A percentile compares a stretch with the other conserved stretches of the same genome.
These are phyloP conservation scores for Albugo laibachii DNA, from an alignment of 352 stramenopile species.

Conservation along the genomic window DNA sequence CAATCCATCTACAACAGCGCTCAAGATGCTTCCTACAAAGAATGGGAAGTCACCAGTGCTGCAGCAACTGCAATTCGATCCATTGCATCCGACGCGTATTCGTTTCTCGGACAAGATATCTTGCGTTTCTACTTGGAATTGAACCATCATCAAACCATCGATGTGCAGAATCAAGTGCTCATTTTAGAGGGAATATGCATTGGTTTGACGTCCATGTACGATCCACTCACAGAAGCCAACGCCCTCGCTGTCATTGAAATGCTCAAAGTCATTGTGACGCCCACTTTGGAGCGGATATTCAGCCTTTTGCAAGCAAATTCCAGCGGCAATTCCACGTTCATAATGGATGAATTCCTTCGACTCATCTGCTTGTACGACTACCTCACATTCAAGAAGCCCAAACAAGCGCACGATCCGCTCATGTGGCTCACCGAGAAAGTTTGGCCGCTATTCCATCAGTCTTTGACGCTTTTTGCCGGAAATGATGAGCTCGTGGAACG, in stretches of 20 bases:
- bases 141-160: constrained; percentile 38
- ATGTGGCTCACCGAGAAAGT: constrained; percentile 55
- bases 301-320: constrained; percentile 18
- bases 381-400: constrained; percentile 17
- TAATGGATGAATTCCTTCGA: constrained; percentile 45
- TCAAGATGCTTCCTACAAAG: constrained; percentile 19
- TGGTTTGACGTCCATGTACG: constrained; percentile 5
- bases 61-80: constrained; percentile 47
- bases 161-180: constrained; percentile 66
- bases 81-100: constrained; percentile 63
- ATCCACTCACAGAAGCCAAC: constrained; percentile 23
- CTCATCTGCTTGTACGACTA: constrained; percentile 77
- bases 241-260: constrained; percentile 19
- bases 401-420: constrained; percentile 19
- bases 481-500: constrained; percentile 68
- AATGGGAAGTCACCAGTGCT: constrained; percentile 62
- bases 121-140: constrained; percentile 63
- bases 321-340: constrained; percentile 16
- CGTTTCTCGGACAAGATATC: constrained; percentile 35
- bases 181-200: constrained; percentile 59
- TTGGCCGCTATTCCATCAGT: constrained; percentile 64
- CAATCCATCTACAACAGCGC: constrained; percentile 35
- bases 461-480: constrained; percentile 43
- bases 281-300: constrained; percentile 29
- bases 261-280: constrained; percentile 45